phyloP scores from a whole-genome alignment of 257 asterid genomes.

The Linaria vulgaris region DNA sequence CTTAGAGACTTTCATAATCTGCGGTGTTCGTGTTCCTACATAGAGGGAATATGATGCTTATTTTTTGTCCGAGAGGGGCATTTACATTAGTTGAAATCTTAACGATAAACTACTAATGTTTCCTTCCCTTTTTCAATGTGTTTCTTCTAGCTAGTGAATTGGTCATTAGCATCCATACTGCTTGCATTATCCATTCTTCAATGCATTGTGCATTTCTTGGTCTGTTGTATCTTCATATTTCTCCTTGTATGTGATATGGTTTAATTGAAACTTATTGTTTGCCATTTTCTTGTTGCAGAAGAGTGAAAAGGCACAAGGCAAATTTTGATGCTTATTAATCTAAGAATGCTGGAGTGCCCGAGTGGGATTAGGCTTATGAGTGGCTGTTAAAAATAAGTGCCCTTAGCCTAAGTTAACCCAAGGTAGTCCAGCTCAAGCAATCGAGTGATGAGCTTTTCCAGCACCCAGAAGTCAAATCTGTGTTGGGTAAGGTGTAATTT shows the following conservation, averaged over 20 bases:
- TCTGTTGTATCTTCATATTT: not conserved
- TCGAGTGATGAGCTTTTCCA: slow-evolving; percentile 13
- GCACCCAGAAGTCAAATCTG: slow-evolving; percentile 23
- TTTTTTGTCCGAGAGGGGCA: not conserved
- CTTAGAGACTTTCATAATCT: not conserved
- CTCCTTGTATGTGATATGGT: not conserved
- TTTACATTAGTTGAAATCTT: not conserved
- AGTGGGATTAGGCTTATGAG: slow-evolving; percentile 50
- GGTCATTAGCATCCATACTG: not conserved
- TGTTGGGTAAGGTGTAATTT: slow-evolving; percentile 26
- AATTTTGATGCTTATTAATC: slow-evolving; percentile 23
- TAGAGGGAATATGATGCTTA: not conserved
- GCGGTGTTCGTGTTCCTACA: too few relatives aligned
- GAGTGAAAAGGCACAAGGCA: slow-evolving; percentile 24
- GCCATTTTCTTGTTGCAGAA: slow-evolving; percentile 27
- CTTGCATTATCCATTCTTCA: not conserved
- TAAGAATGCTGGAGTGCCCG: slow-evolving; percentile 35
- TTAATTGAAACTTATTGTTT: slow-evolving; percentile 8
- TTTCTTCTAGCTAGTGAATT: slow-evolving; percentile 6
- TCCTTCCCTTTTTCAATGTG: not conserved
- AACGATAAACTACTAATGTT: not conserved
- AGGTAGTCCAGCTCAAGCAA: slow-evolving; percentile 36
- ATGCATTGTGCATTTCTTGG: not conserved
- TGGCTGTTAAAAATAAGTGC: slow-evolving; percentile 39
- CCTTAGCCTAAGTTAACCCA: slow-evolving; percentile 53